These are phyloP conservation scores for Acanthamoeba quina DNA, from an alignment of 208 protist species.

Conservation along the genomic window DNA sequence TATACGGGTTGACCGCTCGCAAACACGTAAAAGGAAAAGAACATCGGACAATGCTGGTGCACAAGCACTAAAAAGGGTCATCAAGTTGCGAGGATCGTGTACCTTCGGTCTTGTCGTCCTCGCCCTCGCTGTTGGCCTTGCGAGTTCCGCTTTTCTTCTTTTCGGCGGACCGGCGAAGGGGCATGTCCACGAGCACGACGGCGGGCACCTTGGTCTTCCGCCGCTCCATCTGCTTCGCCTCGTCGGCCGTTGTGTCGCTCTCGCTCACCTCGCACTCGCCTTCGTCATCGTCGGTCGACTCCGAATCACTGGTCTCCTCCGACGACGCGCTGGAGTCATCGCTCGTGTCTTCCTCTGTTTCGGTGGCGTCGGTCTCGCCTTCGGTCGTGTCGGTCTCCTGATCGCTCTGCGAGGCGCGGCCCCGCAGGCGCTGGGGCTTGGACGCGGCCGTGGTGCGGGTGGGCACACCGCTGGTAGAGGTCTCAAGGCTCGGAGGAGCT, in stretches of 20 bases:
- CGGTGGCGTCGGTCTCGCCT: not conserved
- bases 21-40: not conserved
- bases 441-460: not conserved
- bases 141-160: slow-evolving; percentile 42
- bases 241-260: not conserved
- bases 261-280: not conserved
- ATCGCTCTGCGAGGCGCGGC: not conserved
- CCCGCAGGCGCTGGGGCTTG: not conserved
- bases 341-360: slow-evolving; percentile 3
- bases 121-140: slow-evolving; percentile 7
- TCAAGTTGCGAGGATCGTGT: not conserved
- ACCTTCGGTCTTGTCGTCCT: not conserved
- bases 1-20: not conserved
- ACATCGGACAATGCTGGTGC: too few relatives aligned
- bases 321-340: not conserved
- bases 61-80: too few relatives aligned
- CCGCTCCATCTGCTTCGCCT: slow-evolving; percentile 32
- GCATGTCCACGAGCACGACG: slow-evolving; percentile 14
- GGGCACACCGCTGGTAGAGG: not conserved
- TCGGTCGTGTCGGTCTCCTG: not conserved
- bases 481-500: not conserved
- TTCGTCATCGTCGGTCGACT: not conserved
- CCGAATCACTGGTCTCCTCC: slow-evolving; percentile 6
- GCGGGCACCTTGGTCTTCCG: slow-evolving; percentile 15
- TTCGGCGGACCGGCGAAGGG: not conserved